These are phyloP conservation scores for Chlorella vulgaris DNA, from an alignment of 139 green algal species.

Conservation along the genomic window DNA sequence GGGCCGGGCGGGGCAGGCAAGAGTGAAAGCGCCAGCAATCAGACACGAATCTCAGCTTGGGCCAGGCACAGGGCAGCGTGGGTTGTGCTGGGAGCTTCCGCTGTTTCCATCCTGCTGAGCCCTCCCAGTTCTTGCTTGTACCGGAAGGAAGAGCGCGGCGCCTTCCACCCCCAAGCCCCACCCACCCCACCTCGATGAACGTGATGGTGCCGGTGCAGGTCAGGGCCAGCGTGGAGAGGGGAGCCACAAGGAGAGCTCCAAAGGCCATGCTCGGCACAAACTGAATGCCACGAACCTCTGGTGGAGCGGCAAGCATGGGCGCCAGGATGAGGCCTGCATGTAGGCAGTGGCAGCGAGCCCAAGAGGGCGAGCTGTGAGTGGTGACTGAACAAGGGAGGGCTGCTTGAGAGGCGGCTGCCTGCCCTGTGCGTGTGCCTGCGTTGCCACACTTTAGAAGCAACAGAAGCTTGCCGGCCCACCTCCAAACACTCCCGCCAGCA, in stretches of 20 bases:
- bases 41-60: too few relatives aligned
- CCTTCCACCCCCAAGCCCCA: too few relatives aligned
- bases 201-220: not conserved
- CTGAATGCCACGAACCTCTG: constrained; percentile 24
- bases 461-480: not conserved
- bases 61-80: too few relatives aligned
- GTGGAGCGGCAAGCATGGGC: constrained; percentile 45
- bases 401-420: too few relatives aligned
- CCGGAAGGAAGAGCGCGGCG: too few relatives aligned
- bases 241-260: constrained; percentile 40
- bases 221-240: constrained; percentile 23
- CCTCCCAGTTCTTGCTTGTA: too few relatives aligned
- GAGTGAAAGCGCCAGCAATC: too few relatives aligned
- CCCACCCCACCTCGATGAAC: constrained; percentile 1
- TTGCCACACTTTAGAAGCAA: too few relatives aligned
- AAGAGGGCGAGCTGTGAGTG: not conserved
- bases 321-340: constrained; percentile 50
- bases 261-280: constrained; percentile 52
- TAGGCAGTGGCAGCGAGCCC: not conserved
- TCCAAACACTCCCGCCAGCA: constrained; percentile 11
- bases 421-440: too few relatives aligned
- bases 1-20: not conserved
- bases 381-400: too few relatives aligned
- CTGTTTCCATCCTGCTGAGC: too few relatives aligned
- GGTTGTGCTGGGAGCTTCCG: too few relatives aligned